Evolutionary conservation across 2,329 filamentous ascomycete genomes (phyloP), one percentile per base, ranked within the genome.

Genomic region (Ophiostoma ips): DNA sequence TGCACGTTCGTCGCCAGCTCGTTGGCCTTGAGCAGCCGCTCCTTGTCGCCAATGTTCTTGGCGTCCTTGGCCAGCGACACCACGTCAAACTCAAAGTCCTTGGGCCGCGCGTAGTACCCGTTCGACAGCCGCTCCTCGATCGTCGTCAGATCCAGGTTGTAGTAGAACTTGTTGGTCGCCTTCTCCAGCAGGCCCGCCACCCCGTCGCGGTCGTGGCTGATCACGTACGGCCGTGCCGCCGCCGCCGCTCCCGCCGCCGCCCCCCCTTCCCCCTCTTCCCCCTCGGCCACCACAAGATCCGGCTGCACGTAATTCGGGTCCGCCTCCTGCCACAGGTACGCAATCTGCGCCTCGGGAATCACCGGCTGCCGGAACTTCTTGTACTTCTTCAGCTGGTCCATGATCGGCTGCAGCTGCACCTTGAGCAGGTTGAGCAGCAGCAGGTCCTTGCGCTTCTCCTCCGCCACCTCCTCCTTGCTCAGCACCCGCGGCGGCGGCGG

Each of bases 81-180:
- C 59, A 96, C 86, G 62, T 98, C 92, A 37, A 81, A 81, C 47
- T 94, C 67, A 61, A 95, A 98, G 62, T 95, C 90, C 58, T 83
- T 83, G 0, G 89, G 87, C 11, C 89, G 80, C 58, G 88, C 87
- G 66, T 98, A 98, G 66, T 87, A 98, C 5, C 92, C 92, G 63
- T 98, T 96, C 5, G 88, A 94, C 33, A 98, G 71, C n/a, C 92
- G 82, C 63, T 95, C 88, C 68, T 98, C 92, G 49, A 98, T 95
- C 1, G 84, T 90, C 3, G 83, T 83, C 11, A 90, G 85, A 61
- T 96, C 89, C 43, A 98, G 71, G 58, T 98, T 98, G 70, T 95
- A 96, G 64, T 83, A 96, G 64, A 89, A 92, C 63, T 92, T 95
- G 51, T 80, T 80, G 2, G 80, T 86, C 2, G 75, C 74, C 5